Evolutionary conservation across 768 basidiomycete species (phyloP), one percentile per base, ranked within the genome.

Genomic region (Lactifluus volemus): DNA sequence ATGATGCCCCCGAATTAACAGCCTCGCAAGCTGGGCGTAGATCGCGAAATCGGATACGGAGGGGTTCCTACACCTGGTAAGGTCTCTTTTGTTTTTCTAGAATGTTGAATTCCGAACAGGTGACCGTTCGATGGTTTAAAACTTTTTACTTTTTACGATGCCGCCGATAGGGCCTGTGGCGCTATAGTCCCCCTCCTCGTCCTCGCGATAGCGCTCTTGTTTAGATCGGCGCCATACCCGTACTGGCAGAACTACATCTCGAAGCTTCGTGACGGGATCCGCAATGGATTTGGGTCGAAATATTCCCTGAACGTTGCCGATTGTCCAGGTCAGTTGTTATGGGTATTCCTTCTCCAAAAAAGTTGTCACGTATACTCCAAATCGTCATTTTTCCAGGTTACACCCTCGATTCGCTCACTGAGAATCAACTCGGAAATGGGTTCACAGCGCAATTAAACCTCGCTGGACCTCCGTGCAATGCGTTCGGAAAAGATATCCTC

Each of bases 401-500:
- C 65, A 72, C 73, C 6, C 70, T 89, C 19, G 67, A 70, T 15
- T 72, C 73, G 2, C 63, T 88, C 19, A 58, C 69, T 8, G 73
- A 81, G 63, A 79, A 73, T 3, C 61, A 1, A 4, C 45, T 47
- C 45, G 45, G 67, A 15, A 74, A 67, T 12, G 84, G 85, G 29
- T 72, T 89, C 30, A 78, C 74, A 0, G 86, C 85, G 30, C 73
- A 76, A 17, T 73, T 89, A 5, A 71, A 69, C 39, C 74, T 89
- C 7, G 77, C 79, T 1, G 85, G 85, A 1, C 42, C 71, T 15
- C 75, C 81, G 9, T 90, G 88, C 68, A 77, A 88, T 63, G 83
- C 81, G 4, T 89, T 86, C 65, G 86, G 86, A 3, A 71, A 65
- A 1, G 87, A 89, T 65, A 73, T 87, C 36, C 49, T 70, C 0